Conservation (phyloP, 2,329 filamentous ascomycete species). For the Aspergillus nomiae region DNA sequence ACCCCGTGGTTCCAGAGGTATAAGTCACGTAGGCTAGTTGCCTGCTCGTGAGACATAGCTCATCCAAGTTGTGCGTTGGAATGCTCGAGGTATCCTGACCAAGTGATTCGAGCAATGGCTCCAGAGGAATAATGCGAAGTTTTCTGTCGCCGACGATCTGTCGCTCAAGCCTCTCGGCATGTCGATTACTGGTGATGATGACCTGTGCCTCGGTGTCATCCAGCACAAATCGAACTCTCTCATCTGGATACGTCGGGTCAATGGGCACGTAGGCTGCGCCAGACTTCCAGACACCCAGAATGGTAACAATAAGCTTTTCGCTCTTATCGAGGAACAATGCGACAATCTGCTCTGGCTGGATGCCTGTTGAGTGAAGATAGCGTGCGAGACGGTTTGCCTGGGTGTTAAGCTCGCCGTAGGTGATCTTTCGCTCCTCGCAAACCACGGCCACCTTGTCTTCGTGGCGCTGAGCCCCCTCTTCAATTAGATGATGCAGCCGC, state of each 20-base stretch:
- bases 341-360: neutral
- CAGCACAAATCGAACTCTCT: neutral
- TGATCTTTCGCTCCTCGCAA: neutral
- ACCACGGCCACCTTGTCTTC: neutral
- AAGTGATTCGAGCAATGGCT: neutral
- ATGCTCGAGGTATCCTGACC: neutral
- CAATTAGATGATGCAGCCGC: neutral
- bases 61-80: neutral
- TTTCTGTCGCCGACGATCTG: neutral
- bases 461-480: neutral
- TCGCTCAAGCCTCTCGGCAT: neutral
- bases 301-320: neutral
- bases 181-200: neutral
- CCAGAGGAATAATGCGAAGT: neutral
- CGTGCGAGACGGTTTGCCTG: neutral
- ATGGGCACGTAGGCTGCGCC: neutral
- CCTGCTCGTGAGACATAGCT: neutral
- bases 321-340: neutral
- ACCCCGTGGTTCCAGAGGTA: neutral
- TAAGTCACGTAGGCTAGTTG: neutral
- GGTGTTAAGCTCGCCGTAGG: neutral
- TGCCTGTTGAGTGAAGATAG: neutral
- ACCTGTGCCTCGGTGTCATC: neutral
- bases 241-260: neutral
- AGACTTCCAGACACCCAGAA: neutral